Evolutionary conservation across 176 grass and related monocot species (phyloP).

Genomic region (Zea luxurians): DNA sequence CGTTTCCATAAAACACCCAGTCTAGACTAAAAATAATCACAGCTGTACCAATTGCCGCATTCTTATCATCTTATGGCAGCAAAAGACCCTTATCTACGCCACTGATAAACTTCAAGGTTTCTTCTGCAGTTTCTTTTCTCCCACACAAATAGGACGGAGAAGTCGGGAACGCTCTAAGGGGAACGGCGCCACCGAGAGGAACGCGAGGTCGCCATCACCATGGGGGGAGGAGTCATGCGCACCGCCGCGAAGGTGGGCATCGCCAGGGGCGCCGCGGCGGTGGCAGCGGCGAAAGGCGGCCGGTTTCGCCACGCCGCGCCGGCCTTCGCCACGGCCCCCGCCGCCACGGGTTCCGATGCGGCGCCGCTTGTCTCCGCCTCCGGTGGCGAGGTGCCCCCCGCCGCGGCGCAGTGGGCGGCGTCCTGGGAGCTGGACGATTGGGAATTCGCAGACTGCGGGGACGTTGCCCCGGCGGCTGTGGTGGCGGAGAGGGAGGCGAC

Average conservation of each 20-base stretch:
- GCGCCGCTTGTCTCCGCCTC: slow-evolving; percentile 45
- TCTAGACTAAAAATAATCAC: fast-evolving
- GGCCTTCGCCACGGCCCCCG: slow-evolving; percentile 38
- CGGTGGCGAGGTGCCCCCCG: slow-evolving; percentile 36
- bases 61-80: too few species aligned
- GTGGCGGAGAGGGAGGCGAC: slow-evolving; percentile 30
- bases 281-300: neutral
- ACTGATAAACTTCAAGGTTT: neutral
- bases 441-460: slow-evolving; percentile 69
- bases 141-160: too few species aligned
- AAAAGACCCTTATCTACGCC: neutral
- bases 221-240: slow-evolving; percentile 78
- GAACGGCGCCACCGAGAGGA: slow-evolving; percentile 1
- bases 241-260: slow-evolving; percentile 64
- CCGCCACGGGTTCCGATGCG: slow-evolving; percentile 18
- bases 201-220: neutral
- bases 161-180: too few species aligned
- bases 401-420: slow-evolving; percentile 46
- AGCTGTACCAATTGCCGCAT: neutral
- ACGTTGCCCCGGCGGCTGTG: slow-evolving; percentile 6
- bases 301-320: slow-evolving; percentile 42
- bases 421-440: slow-evolving; percentile 78
- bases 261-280: neutral
- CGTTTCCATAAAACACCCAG: neutral
- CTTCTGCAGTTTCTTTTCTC: neutral